Evolutionary conservation across 2,329 filamentous ascomycete genomes (phyloP), one percentile per base, ranked within the genome.

Genomic region (Albifimbria verrucaria): DNA sequence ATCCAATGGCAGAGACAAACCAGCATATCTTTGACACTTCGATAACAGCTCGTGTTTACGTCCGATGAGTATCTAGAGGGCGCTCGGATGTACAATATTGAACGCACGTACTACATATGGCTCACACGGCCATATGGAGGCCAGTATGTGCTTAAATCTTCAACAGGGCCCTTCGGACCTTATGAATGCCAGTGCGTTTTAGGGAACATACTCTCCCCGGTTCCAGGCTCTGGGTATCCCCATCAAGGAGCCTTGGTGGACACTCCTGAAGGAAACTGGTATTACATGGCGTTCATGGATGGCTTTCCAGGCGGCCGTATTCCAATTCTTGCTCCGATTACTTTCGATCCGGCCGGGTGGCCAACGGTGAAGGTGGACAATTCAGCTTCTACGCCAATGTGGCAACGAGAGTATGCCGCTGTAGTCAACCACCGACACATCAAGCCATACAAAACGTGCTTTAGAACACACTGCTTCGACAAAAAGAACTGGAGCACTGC

Each of bases 221-320:
- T 82, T 0, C 49, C 69, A 0, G 44, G 68, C 10, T 72, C 73
- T 1, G 79, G 79, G 1, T 63, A 63, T 12, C 73, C 77, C 0
- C 78, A 83, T 53, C 82, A 86, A 60, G 82, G 82, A 1, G 75
- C 77, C 15, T 65, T 85, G 2, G 74, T 85, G 1, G 72, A 81
- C 23, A 81, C 78, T 0, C 72, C 73, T 1, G 63, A 71, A 7
- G 78, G 78, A 0, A 65, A 77, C 15, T 85, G 81, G 81, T 83
- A 79, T 59, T 85, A 81, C 57, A 77, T 83, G 64, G 73, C 77
- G 0, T 85, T 85, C 58, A 64, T 76, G 5, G 78, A 80, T 57
- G 70, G 72, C 0, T 85, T 80, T 49, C 81, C 82, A 0, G 75
- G 71, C 2, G 82, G 82, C 0, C 72, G 81, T n/a, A 75, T 82